A percentile compares a stretch with the other conserved stretches of the same genome.
These are phyloP conservation scores for Zychaea mexicana DNA, from an alignment of 371 early-diverging fungal genomes.

Conservation along the genomic window DNA sequence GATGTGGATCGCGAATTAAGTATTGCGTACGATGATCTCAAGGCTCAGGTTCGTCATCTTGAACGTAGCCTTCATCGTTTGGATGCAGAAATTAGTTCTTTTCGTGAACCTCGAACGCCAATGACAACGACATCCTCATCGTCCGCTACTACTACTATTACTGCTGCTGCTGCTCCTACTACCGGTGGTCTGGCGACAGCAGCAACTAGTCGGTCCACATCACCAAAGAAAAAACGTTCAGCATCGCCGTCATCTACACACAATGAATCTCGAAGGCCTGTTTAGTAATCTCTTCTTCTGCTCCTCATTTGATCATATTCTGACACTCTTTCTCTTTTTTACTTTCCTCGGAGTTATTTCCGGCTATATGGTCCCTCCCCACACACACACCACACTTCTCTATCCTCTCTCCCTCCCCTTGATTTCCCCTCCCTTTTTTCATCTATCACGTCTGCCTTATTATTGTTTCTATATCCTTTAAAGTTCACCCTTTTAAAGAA, in stretches of 20 bases:
- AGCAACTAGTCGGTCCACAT: no score
- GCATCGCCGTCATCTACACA: not conserved
- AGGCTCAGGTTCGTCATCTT: conserved; percentile 32
- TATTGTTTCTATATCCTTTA: no score
- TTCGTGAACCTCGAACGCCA: conserved; percentile 3
- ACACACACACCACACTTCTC: no score
- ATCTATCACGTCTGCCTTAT: no score
- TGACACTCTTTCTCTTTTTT: not conserved
- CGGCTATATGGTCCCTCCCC: not conserved
- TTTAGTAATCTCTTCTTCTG: not conserved
- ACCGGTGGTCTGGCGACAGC: no score
- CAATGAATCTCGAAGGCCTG: not conserved
- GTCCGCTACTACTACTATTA: not conserved
- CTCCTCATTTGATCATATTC: not conserved
- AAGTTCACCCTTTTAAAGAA: no score
- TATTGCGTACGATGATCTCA: conserved; percentile 32
- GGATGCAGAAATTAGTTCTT: conserved; percentile 17
- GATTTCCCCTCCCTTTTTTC: no score
- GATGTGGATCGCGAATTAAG: conserved; percentile 30
- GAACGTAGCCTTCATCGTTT: conserved; percentile 26
- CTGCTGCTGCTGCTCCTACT: not conserved
- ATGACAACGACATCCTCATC: not conserved
- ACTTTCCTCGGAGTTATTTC: not conserved
- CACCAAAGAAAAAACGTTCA: not conserved
- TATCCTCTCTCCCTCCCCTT: not conserved